phyloP scores from a whole-genome alignment of 257 asterid genomes.

The Verbena officinalis region DNA sequence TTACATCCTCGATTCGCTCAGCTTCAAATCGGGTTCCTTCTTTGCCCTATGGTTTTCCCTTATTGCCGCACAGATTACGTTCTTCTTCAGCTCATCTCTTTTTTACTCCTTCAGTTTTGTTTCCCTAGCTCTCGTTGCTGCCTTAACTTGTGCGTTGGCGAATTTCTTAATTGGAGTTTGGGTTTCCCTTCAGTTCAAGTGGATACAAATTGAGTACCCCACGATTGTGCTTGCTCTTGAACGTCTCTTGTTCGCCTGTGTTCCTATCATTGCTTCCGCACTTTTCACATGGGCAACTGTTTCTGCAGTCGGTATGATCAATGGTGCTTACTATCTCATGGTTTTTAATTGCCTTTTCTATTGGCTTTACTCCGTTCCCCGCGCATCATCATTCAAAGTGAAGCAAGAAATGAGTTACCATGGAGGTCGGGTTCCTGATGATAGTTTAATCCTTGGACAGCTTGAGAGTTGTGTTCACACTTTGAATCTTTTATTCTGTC shows the following conservation, averaged over 20 bases:
- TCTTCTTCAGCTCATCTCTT: conserved; percentile 77
- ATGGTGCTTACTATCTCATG: conserved; percentile 91
- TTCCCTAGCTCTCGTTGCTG: conserved; percentile 60
- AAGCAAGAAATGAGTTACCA: conserved; percentile 75
- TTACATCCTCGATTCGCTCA: conserved; percentile 87
- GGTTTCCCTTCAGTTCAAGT: conserved; percentile 95
- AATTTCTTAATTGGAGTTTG: conserved; percentile 91
- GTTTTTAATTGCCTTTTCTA: conserved; percentile 81
- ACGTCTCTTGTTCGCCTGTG: conserved; percentile 82
- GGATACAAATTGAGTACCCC: conserved; percentile 95
- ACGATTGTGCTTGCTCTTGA: conserved; percentile 88
- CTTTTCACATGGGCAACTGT: conserved; percentile 97
- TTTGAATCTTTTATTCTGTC: conserved; percentile 71
- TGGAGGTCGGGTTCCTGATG: conserved; percentile 82
- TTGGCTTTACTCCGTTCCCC: conserved; percentile 93
- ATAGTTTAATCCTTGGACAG: conserved; percentile 73
- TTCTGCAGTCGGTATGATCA: conserved; percentile 83
- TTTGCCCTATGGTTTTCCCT: conserved; percentile 90
- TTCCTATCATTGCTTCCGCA: conserved; percentile 69
- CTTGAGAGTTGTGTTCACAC: conserved; percentile 94
- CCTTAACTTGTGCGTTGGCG: conserved; percentile 68
- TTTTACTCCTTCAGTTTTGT: conserved; percentile 56
- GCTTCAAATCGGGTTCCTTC: conserved; percentile 87
- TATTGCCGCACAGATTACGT: conserved; percentile 74
- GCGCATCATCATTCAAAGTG: conserved; percentile 75